These are phyloP conservation scores for Aspergillus sp. DNA, from an alignment of 2,329 filamentous ascomycete genomes.

Conservation along the genomic window DNA sequence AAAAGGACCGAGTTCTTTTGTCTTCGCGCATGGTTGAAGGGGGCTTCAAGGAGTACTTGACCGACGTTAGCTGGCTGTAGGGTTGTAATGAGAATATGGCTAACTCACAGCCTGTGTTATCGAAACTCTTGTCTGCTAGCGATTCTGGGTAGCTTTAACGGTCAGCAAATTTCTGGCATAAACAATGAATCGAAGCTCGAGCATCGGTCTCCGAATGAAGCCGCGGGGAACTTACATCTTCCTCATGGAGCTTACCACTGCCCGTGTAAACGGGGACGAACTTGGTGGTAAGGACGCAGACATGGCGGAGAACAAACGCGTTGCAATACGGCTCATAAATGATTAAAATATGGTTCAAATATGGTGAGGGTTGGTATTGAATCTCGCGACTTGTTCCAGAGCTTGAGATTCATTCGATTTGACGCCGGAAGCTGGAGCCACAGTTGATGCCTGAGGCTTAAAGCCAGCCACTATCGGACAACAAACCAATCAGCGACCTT, in stretches of 20 bases:
- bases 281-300: constrained; percentile 30
- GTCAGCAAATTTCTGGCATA: background rate
- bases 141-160: constrained; percentile 75
- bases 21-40: constrained; percentile 56
- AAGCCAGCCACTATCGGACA: background rate
- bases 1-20: constrained; percentile 70
- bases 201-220: background rate
- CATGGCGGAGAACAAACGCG: constrained; percentile 34
- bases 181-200: constrained; percentile 8
- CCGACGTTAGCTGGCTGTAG: background rate
- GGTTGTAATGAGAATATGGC: background rate
- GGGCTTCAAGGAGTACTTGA: constrained; percentile 67
- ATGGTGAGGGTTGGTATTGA: background rate
- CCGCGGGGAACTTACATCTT: constrained; percentile 62
- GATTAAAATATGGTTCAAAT: background rate
- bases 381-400: background rate
- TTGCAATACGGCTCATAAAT: constrained; percentile 24
- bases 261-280: constrained; percentile 61
- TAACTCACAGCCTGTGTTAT: constrained; percentile 81
- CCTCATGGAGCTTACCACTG: constrained; percentile 76
- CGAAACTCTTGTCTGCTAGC: constrained; percentile 85
- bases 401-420: background rate
- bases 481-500: constrained; percentile 2
- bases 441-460: constrained; percentile 26
- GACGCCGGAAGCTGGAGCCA: constrained; percentile 13